Evolutionary conservation across 306 rosid genomes (phyloP).

Genomic region (Coriaria nepalensis): DNA sequence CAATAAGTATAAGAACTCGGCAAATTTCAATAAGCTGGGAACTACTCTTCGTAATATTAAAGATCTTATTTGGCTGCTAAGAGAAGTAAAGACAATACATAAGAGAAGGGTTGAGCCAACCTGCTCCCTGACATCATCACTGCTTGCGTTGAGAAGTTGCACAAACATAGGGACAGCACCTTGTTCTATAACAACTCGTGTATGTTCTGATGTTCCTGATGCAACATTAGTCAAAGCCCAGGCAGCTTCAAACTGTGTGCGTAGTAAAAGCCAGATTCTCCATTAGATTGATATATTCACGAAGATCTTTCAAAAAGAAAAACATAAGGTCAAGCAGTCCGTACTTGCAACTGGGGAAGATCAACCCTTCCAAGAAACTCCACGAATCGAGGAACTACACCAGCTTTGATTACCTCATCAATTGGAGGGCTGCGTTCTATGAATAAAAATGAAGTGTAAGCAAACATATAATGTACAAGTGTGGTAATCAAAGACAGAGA

Average conservation of each 20-base stretch:
- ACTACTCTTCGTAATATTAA: too few relatives aligned
- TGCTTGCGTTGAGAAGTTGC: conserved; percentile 40
- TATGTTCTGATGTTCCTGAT: conserved; percentile 55
- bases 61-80: too few relatives aligned
- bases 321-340: not conserved
- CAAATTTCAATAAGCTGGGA: too few relatives aligned
- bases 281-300: not conserved
- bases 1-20: not conserved
- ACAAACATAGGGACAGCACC: conserved; percentile 58
- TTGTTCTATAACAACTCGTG: conserved; percentile 41
- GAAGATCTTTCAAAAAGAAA: not conserved
- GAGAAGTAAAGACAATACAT: too few relatives aligned
- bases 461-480: not conserved
- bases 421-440: conserved; percentile 53
- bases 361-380: conserved; percentile 45
- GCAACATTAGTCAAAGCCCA: conserved; percentile 60
- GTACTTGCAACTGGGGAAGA: conserved; percentile 38
- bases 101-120: conserved; percentile 15
- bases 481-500: not conserved
- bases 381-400: conserved; percentile 49
- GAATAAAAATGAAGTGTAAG: not conserved
- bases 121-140: conserved; percentile 59
- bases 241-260: conserved; percentile 58
- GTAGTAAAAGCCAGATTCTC: too few relatives aligned
- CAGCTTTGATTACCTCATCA: conserved; percentile 43